Base-by-base conservation (phyloP, 352 stramenopile genomes). In the Phytophthora hybrid region DNA sequence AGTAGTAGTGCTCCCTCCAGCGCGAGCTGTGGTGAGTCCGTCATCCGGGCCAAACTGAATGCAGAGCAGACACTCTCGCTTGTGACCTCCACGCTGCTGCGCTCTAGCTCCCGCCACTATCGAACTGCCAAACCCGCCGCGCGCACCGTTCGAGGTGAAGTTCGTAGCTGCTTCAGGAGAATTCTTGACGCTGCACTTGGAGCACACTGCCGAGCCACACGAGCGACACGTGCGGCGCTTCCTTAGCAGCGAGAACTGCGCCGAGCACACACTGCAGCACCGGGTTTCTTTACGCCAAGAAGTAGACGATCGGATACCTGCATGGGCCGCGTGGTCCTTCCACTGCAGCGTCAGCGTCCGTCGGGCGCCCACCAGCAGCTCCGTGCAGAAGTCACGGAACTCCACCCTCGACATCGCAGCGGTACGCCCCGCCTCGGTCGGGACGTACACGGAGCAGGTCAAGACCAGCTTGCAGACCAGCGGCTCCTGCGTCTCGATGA, bases 401-500 rank as follows among this genome's bases (percentile, higher is more conserved):
- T 90, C 83, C 32, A 78, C 58, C 39, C 77, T 78, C 57, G 83
- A 73, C 19, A 68, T 32, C 3, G 49, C 26, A 7, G 39, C 37
- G 5, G 18, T 46, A 3, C 58, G 51, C n/a, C 46, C 65, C 1
- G 44, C 54, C 9, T 56, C 56, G 6, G 46, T 49, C 4, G 84
- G 83, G 55, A 92, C 76, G 73, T 83, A 85, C 55, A 87, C 83
- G 1, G 74, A 81, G 46, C 80, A 88, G 34, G 85, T 91, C n/a
- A 94, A 62, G 44, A 94, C 72, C 56, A 94, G 58, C 69, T 91
- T 93, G 71, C 85, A 93, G 7, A 89, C 75, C 68, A 87, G 47
- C 10, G 67, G 67, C 32, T 94, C 86, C 16, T 74, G 71, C 56
- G 84, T 90, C 73, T 93, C 85, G 5, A 78, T 63, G 29, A 93